phyloP scores from a whole-genome alignment of 139 green algal species.

The Coelastrella sp. region DNA sequence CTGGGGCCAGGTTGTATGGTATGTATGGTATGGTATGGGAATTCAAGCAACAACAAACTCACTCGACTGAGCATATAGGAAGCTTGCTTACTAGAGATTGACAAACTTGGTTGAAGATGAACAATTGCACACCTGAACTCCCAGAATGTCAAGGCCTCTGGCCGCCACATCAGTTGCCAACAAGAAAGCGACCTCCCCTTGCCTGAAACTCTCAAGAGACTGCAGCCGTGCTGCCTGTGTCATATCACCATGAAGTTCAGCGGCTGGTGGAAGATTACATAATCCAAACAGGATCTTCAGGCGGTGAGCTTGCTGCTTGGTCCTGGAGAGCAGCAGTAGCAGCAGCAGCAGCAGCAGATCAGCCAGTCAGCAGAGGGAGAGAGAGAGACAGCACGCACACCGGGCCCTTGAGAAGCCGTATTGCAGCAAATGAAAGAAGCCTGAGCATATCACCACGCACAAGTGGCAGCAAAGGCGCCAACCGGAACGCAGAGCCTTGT shows the following conservation, averaged over 20 bases:
- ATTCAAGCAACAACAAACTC: too few relatives aligned
- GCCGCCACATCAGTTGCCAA: conserved; percentile 93
- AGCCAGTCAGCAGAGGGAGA: not conserved
- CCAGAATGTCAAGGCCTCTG: conserved; percentile 95
- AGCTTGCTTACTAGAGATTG: not conserved
- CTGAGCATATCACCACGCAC: too few relatives aligned
- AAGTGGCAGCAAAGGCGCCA: too few relatives aligned
- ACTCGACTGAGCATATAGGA: too few relatives aligned
- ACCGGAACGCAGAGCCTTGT: too few relatives aligned
- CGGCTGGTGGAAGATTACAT: conserved; percentile 77
- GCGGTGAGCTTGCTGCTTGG: conserved; percentile 92
- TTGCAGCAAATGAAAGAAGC: too few relatives aligned
- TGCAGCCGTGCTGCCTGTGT: conserved; percentile 91
- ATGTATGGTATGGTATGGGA: too few relatives aligned
- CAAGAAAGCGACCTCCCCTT: conserved; percentile 77
- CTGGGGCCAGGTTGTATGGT: too few relatives aligned
- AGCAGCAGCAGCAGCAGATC: conserved; percentile 14
- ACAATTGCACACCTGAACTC: conserved; percentile 74
- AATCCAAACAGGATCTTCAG: conserved; percentile 97
- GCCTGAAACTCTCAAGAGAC: conserved; percentile 85
- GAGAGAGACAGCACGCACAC: not conserved
- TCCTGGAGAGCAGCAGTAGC: conserved; percentile 51
- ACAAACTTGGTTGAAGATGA: not conserved
- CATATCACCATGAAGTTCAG: conserved; percentile 98
- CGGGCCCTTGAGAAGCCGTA: too few relatives aligned